Evolutionary conservation across 148 eudicot genomes (phyloP).

Genomic region (Rhododendron griersonianum): DNA sequence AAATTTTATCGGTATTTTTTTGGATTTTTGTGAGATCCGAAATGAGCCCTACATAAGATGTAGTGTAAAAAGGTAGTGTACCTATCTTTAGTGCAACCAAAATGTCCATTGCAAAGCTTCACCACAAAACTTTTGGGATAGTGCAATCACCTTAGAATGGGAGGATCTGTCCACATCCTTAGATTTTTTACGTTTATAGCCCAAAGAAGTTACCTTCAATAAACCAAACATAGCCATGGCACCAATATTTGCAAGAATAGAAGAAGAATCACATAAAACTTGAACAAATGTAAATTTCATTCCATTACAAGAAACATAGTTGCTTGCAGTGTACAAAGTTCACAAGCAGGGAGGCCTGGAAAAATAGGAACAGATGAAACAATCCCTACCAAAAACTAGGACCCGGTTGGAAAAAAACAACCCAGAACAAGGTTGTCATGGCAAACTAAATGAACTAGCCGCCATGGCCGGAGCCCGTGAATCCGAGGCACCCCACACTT

Average conservation of each 20-base stretch:
- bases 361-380: constrained; percentile 12
- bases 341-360: constrained; percentile 12
- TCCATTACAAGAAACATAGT: constrained; percentile 10
- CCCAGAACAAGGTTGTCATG: constrained; percentile 41
- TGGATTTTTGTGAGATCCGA: too few relatives aligned
- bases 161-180: neutral
- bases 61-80: too few relatives aligned
- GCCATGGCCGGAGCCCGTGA: constrained; percentile 38
- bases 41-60: too few relatives aligned
- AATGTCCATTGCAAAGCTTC: neutral
- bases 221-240: neutral
- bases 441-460: constrained; percentile 22
- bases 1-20: too few relatives aligned
- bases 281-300: neutral
- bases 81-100: neutral
- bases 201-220: neutral
- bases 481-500: constrained; percentile 18
- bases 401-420: constrained; percentile 35
- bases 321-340: constrained; percentile 17
- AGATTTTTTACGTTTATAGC: neutral
- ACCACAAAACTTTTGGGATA: neutral
- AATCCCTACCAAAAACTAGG: constrained; percentile 31
- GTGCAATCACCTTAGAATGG: neutral
- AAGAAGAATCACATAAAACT: neutral
- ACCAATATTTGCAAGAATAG: neutral